phyloP scores from a whole-genome alignment of 2,329 filamentous ascomycete genomes.

The Fusarium sp. region DNA sequence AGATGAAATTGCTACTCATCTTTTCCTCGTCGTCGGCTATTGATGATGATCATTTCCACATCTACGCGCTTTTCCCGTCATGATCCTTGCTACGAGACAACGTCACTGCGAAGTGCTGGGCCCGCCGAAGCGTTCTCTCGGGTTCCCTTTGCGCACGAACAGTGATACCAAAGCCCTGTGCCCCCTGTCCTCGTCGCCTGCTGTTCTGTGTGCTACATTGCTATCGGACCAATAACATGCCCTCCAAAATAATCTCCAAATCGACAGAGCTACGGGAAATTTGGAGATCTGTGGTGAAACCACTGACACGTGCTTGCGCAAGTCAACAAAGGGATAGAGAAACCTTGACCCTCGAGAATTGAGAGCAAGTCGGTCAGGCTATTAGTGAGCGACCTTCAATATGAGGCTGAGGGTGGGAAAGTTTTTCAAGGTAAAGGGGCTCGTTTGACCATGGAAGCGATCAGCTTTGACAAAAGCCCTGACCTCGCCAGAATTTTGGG shows the following conservation, averaged over 20 bases:
- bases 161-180: not conserved
- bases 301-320: slow-evolving; percentile 22
- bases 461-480: slow-evolving; percentile 13
- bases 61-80: not conserved
- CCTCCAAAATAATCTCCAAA: slow-evolving; percentile 28
- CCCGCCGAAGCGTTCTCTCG: slow-evolving; percentile 7
- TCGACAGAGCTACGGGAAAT: slow-evolving; percentile 21
- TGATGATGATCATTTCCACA: slow-evolving; percentile 14
- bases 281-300: slow-evolving; percentile 33
- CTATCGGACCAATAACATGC: slow-evolving; percentile 35
- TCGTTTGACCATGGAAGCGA: slow-evolving; percentile 2
- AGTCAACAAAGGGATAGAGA: slow-evolving; percentile 5
- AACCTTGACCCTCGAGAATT: not conserved
- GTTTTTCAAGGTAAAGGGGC: slow-evolving; percentile 6
- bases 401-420: not conserved
- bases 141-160: slow-evolving; percentile 3
- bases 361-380: slow-evolving; percentile 1
- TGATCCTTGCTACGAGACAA: slow-evolving; percentile 14
- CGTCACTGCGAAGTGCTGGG: slow-evolving; percentile 11
- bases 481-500: not conserved
- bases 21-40: slow-evolving; percentile 5
- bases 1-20: slow-evolving; percentile 25
- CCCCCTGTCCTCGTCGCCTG: slow-evolving; percentile 28
- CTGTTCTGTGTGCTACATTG: slow-evolving; percentile 5
- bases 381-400: too few relatives aligned